Conservation (phyloP, 805 yeast genomes). For the Candida khao-thaluensis region DNA sequence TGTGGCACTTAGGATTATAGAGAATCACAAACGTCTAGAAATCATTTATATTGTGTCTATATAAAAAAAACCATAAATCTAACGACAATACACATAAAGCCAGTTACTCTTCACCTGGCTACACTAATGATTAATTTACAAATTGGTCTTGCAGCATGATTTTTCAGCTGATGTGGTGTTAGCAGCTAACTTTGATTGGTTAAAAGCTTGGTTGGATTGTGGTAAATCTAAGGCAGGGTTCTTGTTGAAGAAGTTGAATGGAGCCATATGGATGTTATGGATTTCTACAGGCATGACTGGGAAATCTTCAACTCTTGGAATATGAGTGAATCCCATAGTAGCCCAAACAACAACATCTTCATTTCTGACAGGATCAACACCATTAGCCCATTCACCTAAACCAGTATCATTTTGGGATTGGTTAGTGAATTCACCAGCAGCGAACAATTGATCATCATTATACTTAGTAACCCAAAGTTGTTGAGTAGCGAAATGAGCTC, state of each 20-base stretch:
- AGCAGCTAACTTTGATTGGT: slow-evolving; percentile 53
- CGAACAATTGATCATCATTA: slow-evolving; percentile 66
- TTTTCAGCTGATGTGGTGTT: slow-evolving; percentile 19
- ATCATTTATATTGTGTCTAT: too few species aligned
- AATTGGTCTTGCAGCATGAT: slow-evolving; percentile 38
- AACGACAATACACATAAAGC: too few species aligned
- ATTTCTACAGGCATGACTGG: slow-evolving; percentile 89
- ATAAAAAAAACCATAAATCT: too few species aligned
- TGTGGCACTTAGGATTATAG: too few species aligned
- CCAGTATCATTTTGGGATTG: slow-evolving; percentile 74
- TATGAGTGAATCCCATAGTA: slow-evolving; percentile 76
- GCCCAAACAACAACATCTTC: slow-evolving; percentile 80
- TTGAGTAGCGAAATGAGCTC: slow-evolving; percentile 75
- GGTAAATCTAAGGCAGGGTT: slow-evolving; percentile 82
- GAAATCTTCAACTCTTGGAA: slow-evolving; percentile 83
- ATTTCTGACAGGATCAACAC: slow-evolving; percentile 66
- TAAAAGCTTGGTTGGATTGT: slow-evolving; percentile 63
- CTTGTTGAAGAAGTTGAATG: slow-evolving; percentile 71
- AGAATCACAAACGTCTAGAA: too few species aligned
- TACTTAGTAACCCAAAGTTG: slow-evolving; percentile 83
- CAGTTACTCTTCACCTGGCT: too few species aligned
- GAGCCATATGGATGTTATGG: slow-evolving; percentile 61
- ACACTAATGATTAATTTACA: too few species aligned
- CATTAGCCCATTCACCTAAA: slow-evolving; percentile 67
- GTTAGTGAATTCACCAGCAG: slow-evolving; percentile 86